A percentile compares a stretch with the other conserved stretches of the same genome.
Evolutionary conservation across 1,284 basidiomycete genomes (phyloP).

Genomic region (Pholiota adiposa): DNA sequence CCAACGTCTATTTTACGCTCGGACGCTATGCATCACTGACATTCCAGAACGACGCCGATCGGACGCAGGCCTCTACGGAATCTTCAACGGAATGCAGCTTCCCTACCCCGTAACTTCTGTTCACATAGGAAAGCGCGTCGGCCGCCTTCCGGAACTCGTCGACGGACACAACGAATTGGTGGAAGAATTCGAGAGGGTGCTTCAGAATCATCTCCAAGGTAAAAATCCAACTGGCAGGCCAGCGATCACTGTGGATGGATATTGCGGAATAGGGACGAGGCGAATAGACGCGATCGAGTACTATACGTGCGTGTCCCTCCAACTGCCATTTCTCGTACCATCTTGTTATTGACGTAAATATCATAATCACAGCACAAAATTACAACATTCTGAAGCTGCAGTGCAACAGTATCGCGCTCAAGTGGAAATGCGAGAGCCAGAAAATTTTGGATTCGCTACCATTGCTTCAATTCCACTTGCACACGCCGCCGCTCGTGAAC

Average conservation of each 20-base stretch:
- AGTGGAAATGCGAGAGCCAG: slow-evolving; percentile 16
- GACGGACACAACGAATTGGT: slow-evolving; percentile 23
- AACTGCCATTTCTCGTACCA: no score
- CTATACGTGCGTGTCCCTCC: slow-evolving; percentile 21
- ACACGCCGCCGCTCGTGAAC: slow-evolving; percentile 23
- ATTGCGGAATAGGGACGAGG: slow-evolving; percentile 22
- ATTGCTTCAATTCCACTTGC: slow-evolving; percentile 25
- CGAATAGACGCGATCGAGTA: slow-evolving; percentile 22
- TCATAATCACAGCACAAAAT: slow-evolving; percentile 15
- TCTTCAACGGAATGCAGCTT: slow-evolving; percentile 25
- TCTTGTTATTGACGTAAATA: background rate
- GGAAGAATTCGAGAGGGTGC: slow-evolving; percentile 22
- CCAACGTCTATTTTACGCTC: slow-evolving; percentile 23
- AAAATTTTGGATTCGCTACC: slow-evolving; percentile 27
- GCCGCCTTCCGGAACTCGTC: slow-evolving; percentile 23
- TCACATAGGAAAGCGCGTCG: slow-evolving; percentile 22
- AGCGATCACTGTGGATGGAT: slow-evolving; percentile 21
- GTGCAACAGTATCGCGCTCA: slow-evolving; percentile 27
- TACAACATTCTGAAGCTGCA: slow-evolving; percentile 21
- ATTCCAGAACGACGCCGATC: slow-evolving; percentile 23
- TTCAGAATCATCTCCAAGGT: slow-evolving; percentile 17
- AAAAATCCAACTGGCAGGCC: slow-evolving; percentile 15
- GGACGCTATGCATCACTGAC: slow-evolving; percentile 23
- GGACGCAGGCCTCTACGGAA: slow-evolving; percentile 22
- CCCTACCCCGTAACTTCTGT: slow-evolving; percentile 25